phyloP scores from a whole-genome alignment of 306 rosid genomes.

The Spatholobus suberectus region DNA sequence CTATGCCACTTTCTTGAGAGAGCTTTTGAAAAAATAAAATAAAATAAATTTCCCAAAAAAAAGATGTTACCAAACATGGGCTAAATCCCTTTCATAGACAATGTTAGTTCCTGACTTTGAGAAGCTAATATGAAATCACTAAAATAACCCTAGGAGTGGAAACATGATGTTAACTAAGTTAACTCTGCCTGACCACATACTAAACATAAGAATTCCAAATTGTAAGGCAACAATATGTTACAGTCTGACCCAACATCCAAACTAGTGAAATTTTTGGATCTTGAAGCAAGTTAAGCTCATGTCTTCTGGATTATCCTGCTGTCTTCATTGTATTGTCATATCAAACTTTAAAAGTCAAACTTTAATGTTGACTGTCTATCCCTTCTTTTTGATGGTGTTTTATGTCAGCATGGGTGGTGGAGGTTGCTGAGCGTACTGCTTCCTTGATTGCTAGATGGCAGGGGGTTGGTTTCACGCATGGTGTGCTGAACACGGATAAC shows the following conservation, averaged over 20 bases:
- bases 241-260: neutral
- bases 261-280: slow-evolving; percentile 15
- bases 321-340: slow-evolving; percentile 4
- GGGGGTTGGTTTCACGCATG: slow-evolving; percentile 99
- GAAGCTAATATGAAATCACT: neutral
- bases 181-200: neutral
- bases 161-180: neutral
- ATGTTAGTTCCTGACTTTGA: neutral
- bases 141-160: neutral
- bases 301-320: slow-evolving; percentile 28
- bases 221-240: slow-evolving; percentile 11
- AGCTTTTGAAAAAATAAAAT: neutral
- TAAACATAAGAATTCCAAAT: neutral
- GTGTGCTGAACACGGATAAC: slow-evolving; percentile 98
- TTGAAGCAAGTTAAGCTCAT: neutral
- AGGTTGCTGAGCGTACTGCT: slow-evolving; percentile 95
- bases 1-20: neutral
- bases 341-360: neutral
- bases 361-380: slow-evolving; percentile 18
- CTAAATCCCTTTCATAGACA: neutral
- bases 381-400: slow-evolving; percentile 34
- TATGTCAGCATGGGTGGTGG: slow-evolving; percentile 88
- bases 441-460: slow-evolving; percentile 95
- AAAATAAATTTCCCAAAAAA: neutral
- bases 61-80: neutral